A percentile compares a stretch with the other conserved stretches of the same genome.
Evolutionary conservation across 257 asterid genomes (phyloP).

Genomic region (Nyctanthes arbortristis): DNA sequence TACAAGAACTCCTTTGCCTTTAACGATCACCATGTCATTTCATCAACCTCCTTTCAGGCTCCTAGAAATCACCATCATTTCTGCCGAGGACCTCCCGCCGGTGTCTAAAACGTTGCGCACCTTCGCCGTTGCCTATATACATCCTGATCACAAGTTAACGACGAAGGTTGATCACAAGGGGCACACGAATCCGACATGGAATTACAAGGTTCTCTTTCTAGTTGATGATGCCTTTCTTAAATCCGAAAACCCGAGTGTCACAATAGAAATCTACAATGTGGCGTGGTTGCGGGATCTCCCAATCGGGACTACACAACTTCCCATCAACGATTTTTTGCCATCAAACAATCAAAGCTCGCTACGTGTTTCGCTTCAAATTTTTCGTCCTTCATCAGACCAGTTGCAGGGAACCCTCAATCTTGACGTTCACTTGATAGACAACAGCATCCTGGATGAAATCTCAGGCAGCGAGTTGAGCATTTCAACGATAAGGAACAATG

Average conservation of each 20-base stretch:
- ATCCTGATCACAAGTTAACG: slow-evolving; percentile 63
- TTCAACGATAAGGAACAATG: not conserved
- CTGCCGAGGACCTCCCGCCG: slow-evolving; percentile 82
- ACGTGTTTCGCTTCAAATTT: slow-evolving; percentile 45
- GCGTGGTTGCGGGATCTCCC: slow-evolving; percentile 90
- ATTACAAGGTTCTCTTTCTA: slow-evolving; percentile 58
- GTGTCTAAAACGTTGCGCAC: slow-evolving; percentile 80
- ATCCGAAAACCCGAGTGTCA: slow-evolving; percentile 43
- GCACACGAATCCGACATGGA: slow-evolving; percentile 81
- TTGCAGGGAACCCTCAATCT: slow-evolving; percentile 62
- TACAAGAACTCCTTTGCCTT: not conserved
- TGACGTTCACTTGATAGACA: slow-evolving; percentile 49
- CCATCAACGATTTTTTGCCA: slow-evolving; percentile 48
- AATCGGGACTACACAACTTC: slow-evolving; percentile 65
- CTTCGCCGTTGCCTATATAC: slow-evolving; percentile 64
- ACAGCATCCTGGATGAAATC: slow-evolving; percentile 1
- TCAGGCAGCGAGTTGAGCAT: slow-evolving; percentile 30
- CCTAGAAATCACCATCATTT: slow-evolving; percentile 62
- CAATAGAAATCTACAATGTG: slow-evolving; percentile 70
- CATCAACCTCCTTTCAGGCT: slow-evolving; percentile 33
- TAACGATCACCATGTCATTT: slow-evolving; percentile 26
- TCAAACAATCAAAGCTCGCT: slow-evolving; percentile 42
- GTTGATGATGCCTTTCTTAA: slow-evolving; percentile 53
- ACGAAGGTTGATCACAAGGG: slow-evolving; percentile 77
- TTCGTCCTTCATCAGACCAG: slow-evolving; percentile 69